Base-by-base conservation (phyloP, 1,284 basidiomycete species). In the Waitea zeae region DNA sequence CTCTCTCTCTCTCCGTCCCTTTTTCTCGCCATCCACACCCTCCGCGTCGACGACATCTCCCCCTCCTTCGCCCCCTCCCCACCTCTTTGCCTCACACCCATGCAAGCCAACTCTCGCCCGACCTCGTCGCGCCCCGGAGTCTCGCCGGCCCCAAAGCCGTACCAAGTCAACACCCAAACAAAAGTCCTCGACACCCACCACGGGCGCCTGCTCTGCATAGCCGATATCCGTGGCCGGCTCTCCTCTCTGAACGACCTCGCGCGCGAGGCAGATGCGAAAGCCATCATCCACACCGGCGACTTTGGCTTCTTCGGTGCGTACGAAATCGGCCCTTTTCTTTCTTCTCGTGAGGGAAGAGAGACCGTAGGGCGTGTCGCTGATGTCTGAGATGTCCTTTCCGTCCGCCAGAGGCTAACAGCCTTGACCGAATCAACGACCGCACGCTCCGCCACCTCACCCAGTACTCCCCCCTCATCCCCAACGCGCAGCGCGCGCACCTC, bases 201-300 rank as follows among this genome's bases (percentile, higher is more conserved):
- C 36, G 90, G 87, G 32, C 70, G 93, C 34, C 82, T 99, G 50
- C 77, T 96, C 37, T 98, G 93, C 51, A 72, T 98, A 37, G 92
- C 95, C 34, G 95, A 99, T 58, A 88, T 97, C 43, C 75, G 90
- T 45, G 90, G 90, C 39, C 67, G 78, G 41, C 66, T 89, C 41
- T 87, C 83, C 38, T 72, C 73, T 36, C 70, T 98, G 49, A 97
- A 96, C 56, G 73, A 86, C 50, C 75, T 96, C 39, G 92, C 92
- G 20, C 64, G 78, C 35, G 88, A 95, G 48, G 74, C 72, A 38
- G 78, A 81, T 49, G 89, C 88, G n/a, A 72, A 80, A 40, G 93
- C 90, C 14, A 82, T 98, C 54, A 87, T 99, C 42, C 93, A 98
- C 56, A 96, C 92, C 0, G 95, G 95, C 38, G 95, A 99, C 63